Conservation (phyloP, 1,139 yeast genomes). For the Lodderomyces parapsilosis region DNA sequence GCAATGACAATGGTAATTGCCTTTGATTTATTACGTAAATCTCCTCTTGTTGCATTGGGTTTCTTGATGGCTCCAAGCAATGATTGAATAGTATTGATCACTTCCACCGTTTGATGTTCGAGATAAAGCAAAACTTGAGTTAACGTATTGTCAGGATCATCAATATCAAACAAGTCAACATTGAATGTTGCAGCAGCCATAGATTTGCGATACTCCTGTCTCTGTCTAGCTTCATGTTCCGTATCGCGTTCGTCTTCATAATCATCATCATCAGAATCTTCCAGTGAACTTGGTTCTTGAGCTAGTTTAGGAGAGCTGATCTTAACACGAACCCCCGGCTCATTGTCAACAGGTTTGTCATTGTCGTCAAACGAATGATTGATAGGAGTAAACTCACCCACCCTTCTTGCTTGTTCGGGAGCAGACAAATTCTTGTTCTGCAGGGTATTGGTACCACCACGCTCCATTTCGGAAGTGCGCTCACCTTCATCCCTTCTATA, state of each 20-base stretch:
- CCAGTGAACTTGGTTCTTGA: constrained; percentile 3
- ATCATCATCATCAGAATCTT: constrained; percentile 8
- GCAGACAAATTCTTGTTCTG: constrained; percentile 6
- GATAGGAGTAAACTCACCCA: not conserved
- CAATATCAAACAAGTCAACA: constrained; percentile 73
- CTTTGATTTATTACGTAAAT: constrained; percentile 66
- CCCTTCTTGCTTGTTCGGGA: constrained; percentile 1
- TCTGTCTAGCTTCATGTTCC: constrained; percentile 38
- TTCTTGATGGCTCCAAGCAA: constrained; percentile 73
- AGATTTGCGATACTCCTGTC: constrained; percentile 49
- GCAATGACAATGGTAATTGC: constrained; percentile 76
- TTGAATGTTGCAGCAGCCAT: constrained; percentile 62
- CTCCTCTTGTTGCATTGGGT: constrained; percentile 75
- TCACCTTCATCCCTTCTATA: not conserved
- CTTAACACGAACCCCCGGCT: constrained; percentile 4
- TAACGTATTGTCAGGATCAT: constrained; percentile 82
- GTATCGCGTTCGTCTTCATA: constrained; percentile 23
- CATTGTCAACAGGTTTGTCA: constrained; percentile 1
- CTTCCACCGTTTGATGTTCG: constrained; percentile 93
- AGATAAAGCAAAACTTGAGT: constrained; percentile 80
- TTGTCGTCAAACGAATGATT: not conserved
- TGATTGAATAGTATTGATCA: constrained; percentile 84
- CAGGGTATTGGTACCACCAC: not conserved
- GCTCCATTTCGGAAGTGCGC: not conserved
- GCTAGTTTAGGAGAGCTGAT: constrained; percentile 2